Base-by-base conservation (phyloP, 169 alveolate species). In the Plasmodium vivax region DNA sequence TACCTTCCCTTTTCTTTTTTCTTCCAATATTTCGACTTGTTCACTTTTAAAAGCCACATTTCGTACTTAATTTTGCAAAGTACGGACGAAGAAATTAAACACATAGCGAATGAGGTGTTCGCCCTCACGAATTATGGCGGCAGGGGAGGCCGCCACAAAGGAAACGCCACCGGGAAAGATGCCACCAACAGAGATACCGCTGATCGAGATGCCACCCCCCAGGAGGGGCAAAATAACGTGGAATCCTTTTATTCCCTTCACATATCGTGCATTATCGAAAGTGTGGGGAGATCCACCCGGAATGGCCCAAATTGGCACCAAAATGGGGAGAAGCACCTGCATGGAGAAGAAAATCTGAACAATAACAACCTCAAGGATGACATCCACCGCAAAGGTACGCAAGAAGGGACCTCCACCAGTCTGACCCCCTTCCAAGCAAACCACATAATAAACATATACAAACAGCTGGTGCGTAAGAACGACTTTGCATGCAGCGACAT, bases 71-170 rank as follows among this genome's bases (percentile, higher is more conserved):
- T 92, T 30, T 30, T 92, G 23, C 62, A 82, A 71, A 92, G 95
- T 72, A 77, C 73, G 41, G 92, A 82, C 27, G 95, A 92, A 58
- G 95, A 92, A 73, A 47, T 92, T 72, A 92, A 92, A 56, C 8
- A 82, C 45, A 45, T 92, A 7, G 82, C 95, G 8, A 92, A 82
- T 71, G 12, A 7, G 23, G 27, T 82, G 3, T 92, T 71, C 43
- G 2, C 82, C 34, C 27, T 79, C 30, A 75, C 27, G 3, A 27
- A 73, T 45, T 74, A 71, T 34, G 47, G 41, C 14, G 47, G 38
- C 8, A 54, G 32, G 54, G 38, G 38, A 16, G 36, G 10, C 36
- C 2, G 4, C 27, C 16, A 41, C 16, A n/a, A 45, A 45, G 19
- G 0, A 47, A 0, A 12, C 9, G 43, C 54, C 27, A 43, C 54